Evolutionary conservation across 257 asterid genomes (phyloP).

Genomic region (Lavandula angustifolia): DNA sequence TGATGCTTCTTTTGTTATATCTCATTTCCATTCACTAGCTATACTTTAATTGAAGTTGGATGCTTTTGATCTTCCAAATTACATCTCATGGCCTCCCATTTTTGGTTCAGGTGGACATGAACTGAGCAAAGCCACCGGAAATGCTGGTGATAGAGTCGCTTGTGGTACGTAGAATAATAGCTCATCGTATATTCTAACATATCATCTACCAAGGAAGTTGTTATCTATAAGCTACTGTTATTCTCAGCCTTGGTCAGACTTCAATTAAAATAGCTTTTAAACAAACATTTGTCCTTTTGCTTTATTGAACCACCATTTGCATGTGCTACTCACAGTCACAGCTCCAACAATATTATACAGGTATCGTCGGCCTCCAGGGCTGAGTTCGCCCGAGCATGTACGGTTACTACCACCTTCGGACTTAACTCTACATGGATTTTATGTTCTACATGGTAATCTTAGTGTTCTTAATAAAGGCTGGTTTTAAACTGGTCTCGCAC

Average conservation of each 20-base stretch:
- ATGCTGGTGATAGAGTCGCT: slow-evolving; percentile 96
- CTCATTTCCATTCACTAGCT: not conserved
- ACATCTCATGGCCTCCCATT: slow-evolving; percentile 1
- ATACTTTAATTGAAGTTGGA: not conserved
- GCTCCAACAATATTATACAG: too few relatives aligned
- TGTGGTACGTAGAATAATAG: slow-evolving; percentile 55
- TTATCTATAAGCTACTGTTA: too few relatives aligned
- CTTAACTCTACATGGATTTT: too few relatives aligned
- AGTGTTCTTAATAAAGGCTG: too few relatives aligned
- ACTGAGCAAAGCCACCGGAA: slow-evolving; percentile 91
- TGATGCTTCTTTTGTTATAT: too few relatives aligned
- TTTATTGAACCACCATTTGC: not conserved
- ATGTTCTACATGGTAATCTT: too few relatives aligned
- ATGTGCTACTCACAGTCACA: not conserved
- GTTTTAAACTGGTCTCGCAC: too few relatives aligned
- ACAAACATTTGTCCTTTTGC: not conserved
- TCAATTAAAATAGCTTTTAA: not conserved
- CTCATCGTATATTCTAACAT: not conserved
- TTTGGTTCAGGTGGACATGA: slow-evolving; percentile 84
- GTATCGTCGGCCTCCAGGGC: too few relatives aligned
- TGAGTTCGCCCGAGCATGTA: too few relatives aligned
- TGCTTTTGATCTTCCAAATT: too few relatives aligned
- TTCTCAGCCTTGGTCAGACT: not conserved
- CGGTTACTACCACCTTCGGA: too few relatives aligned
- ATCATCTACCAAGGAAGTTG: not conserved